These are phyloP conservation scores for Zygotorulaspora danielsina DNA, from an alignment of 805 yeast species.

Conservation along the genomic window DNA sequence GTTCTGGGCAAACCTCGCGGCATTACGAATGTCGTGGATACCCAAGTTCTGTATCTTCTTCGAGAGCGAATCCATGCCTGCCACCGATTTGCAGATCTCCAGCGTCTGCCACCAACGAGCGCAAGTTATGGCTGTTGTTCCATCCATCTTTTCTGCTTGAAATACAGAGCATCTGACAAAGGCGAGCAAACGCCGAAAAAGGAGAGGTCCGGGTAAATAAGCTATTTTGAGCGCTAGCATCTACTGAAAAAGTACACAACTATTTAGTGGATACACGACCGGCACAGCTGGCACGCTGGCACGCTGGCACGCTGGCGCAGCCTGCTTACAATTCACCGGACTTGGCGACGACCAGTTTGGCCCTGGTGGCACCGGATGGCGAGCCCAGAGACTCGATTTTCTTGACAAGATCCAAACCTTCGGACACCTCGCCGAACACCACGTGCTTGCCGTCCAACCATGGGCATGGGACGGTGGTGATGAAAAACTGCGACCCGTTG, in stretches of 20 bases:
- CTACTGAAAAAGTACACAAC: too few species aligned
- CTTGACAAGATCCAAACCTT: conserved; percentile 82
- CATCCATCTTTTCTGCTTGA: neutral
- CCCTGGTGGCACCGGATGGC: conserved; percentile 64
- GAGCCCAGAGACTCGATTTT: conserved; percentile 78
- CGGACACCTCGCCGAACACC: conserved; percentile 88
- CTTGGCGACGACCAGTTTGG: conserved; percentile 59
- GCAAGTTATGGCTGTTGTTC: neutral
- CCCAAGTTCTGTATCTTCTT: conserved; percentile 36
- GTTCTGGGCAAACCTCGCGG: conserved; percentile 40
- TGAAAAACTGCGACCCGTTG: conserved; percentile 96
- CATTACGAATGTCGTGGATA: conserved; percentile 39
- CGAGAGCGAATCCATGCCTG: conserved; percentile 32
- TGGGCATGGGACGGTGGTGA: conserved; percentile 81
- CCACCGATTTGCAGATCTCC: too few species aligned
- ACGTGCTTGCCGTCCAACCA: conserved; percentile 95
- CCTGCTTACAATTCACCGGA: conserved; percentile 40
- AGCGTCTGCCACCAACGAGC: too few species aligned
- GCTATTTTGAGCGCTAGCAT: too few species aligned
- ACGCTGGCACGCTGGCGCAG: too few species aligned
- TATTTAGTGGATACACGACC: too few species aligned
- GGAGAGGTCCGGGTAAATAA: conserved; percentile 8
- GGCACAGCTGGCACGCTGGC: too few species aligned
- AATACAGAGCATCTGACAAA: too few species aligned
- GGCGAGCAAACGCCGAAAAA: too few species aligned